Conservation (phyloP, 1,284 basidiomycete genomes). For the Neonothopanus nambi region DNA sequence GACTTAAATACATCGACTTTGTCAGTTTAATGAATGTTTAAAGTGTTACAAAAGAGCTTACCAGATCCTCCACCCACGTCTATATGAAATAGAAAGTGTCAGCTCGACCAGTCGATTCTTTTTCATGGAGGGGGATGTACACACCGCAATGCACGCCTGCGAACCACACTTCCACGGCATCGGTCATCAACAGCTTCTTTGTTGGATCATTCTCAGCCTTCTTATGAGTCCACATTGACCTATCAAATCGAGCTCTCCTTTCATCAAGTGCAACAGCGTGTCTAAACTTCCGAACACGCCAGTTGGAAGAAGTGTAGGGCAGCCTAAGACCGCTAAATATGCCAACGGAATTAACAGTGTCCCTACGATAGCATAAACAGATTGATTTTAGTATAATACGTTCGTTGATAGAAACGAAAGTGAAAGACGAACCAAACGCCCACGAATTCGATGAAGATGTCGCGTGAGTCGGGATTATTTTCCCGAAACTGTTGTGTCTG, state of each 20-base stretch:
- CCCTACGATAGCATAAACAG: too few species aligned
- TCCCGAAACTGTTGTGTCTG: constrained; percentile 35
- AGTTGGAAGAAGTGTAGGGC: constrained; percentile 38
- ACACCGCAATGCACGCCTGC: constrained; percentile 7
- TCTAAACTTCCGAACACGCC: constrained; percentile 35
- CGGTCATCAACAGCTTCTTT: constrained; percentile 2
- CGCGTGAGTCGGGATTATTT: constrained; percentile 47
- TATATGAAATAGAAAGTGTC: constrained; percentile 12
- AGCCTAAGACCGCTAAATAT: constrained; percentile 31
- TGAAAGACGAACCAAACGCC: constrained; percentile 28
- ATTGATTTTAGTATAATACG: too few species aligned
- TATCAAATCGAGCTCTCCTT: constrained; percentile 24
- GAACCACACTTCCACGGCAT: constrained; percentile 7
- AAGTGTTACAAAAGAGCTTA: neutral
- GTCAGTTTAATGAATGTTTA: too few species aligned
- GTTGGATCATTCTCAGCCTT: constrained; percentile 1
- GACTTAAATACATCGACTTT: too few species aligned
- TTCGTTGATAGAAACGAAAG: too few species aligned
- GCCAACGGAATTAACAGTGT: constrained; percentile 40
- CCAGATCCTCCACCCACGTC: constrained; percentile 38
- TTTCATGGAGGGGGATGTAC: neutral
- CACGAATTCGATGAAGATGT: constrained; percentile 43
- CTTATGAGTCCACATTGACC: constrained; percentile 16
- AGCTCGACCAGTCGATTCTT: neutral
- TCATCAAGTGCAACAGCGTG: constrained; percentile 46